Conservation (phyloP, 305 asterid species). For the Fraxinus paxiana region DNA sequence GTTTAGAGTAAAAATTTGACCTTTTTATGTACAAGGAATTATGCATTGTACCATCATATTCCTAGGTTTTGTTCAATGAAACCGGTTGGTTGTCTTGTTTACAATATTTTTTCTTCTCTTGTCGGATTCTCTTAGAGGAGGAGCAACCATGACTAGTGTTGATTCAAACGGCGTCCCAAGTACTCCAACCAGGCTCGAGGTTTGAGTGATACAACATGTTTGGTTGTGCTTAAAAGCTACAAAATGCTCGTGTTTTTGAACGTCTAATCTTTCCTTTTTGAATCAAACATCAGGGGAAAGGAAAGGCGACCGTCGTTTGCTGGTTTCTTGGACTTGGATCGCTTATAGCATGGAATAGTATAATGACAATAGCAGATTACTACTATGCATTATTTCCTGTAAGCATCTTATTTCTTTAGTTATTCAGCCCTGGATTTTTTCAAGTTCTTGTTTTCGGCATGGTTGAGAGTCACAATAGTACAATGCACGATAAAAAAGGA, state of each 20-base stretch:
- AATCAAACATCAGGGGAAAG: conserved; percentile 31
- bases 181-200: background rate
- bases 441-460: background rate
- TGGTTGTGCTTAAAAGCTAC: background rate
- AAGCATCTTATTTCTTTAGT: conserved; percentile 7
- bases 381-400: conserved; percentile 43
- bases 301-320: conserved; percentile 30
- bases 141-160: background rate
- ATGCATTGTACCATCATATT: background rate
- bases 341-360: conserved; percentile 44
- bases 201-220: background rate
- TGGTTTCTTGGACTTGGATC: conserved; percentile 46
- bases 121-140: background rate
- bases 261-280: background rate
- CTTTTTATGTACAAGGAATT: background rate
- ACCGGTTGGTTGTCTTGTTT: background rate
- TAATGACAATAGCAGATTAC: conserved; percentile 44
- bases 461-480: background rate
- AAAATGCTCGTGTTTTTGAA: background rate
- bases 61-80: background rate
- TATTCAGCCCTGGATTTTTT: background rate
- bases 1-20: background rate
- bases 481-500: background rate
- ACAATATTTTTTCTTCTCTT: background rate
- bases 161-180: background rate